Evolutionary conservation across 768 basidiomycete genomes (phyloP).

Genomic region (Pleurotus citrinopileatus): DNA sequence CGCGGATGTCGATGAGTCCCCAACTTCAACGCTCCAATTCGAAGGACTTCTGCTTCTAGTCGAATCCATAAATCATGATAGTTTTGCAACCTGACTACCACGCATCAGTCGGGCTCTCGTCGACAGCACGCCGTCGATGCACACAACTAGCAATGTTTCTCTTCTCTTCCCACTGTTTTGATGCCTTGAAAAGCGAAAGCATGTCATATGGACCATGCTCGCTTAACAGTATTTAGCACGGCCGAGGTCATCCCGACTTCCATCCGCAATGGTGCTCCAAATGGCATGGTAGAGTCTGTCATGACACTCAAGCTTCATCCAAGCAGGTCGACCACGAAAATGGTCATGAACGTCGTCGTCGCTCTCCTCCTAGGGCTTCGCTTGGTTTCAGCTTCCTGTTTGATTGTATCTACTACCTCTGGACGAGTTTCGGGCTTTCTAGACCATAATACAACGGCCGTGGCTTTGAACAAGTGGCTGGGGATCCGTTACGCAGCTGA

Average conservation of each 20-base stretch:
- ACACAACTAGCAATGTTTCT: too few relatives aligned
- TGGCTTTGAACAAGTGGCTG: slow-evolving; percentile 25
- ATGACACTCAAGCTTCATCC: too few relatives aligned
- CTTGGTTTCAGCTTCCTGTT: background rate
- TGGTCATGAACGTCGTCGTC: background rate
- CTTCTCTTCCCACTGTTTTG: too few relatives aligned
- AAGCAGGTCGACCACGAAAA: background rate
- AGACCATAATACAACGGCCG: slow-evolving; percentile 21
- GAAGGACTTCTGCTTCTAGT: too few relatives aligned
- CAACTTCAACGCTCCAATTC: too few relatives aligned
- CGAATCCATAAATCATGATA: too few relatives aligned
- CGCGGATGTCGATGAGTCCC: too few relatives aligned
- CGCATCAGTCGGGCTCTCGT: too few relatives aligned
- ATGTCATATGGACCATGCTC: too few relatives aligned
- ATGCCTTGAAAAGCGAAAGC: too few relatives aligned
- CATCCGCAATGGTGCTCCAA: background rate
- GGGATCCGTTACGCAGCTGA: slow-evolving; percentile 28
- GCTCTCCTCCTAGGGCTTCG: background rate
- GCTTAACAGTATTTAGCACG: background rate
- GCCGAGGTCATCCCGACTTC: background rate
- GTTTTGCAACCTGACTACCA: too few relatives aligned
- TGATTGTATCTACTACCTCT: slow-evolving; percentile 21
- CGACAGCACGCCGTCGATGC: too few relatives aligned
- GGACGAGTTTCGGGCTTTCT: slow-evolving; percentile 24
- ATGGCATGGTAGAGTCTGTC: background rate